A percentile compares a stretch with the other conserved stretches of the same genome.
Evolutionary conservation across 306 rosid species (phyloP).

Genomic region (Cicer yamashitae): DNA sequence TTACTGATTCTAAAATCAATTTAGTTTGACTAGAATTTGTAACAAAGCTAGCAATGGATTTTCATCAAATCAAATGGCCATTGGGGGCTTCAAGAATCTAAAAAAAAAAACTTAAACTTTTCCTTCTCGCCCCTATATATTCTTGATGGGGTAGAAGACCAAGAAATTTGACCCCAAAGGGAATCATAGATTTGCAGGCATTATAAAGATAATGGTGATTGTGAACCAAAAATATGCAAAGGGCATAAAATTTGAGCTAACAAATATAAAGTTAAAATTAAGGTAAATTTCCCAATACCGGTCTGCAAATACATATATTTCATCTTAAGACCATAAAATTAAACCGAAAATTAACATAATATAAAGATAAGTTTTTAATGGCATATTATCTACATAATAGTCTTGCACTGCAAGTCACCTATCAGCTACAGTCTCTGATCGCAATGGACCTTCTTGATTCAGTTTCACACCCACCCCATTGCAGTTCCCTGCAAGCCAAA

Average conservation of each 20-base stretch:
- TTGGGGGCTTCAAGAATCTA: not conserved
- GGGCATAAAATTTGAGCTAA: slow-evolving; percentile 13
- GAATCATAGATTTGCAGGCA: slow-evolving; percentile 8
- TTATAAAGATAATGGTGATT: not conserved
- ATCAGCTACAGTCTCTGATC: slow-evolving; percentile 47
- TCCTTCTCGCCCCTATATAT: not conserved
- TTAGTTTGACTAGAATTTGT: not conserved
- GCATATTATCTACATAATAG: slow-evolving; percentile 52
- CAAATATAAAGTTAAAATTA: slow-evolving; percentile 28
- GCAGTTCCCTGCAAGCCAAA: slow-evolving; percentile 23
- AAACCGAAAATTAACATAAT: slow-evolving; percentile 31
- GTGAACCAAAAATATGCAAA: not conserved
- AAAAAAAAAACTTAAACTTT: not conserved
- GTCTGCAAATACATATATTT: slow-evolving; percentile 39
- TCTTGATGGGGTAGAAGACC: slow-evolving; percentile 13
- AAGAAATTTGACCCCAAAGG: slow-evolving; percentile 13
- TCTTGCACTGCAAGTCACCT: slow-evolving; percentile 52
- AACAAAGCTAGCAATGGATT: not conserved
- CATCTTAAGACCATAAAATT: slow-evolving; percentile 33
- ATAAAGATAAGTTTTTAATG: slow-evolving; percentile 42
- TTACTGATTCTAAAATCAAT: not conserved
- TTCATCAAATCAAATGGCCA: not conserved
- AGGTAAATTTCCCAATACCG: slow-evolving; percentile 38
- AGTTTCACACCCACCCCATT: slow-evolving; percentile 36
- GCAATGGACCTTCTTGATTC: slow-evolving; percentile 33